phyloP scores from a whole-genome alignment of 176 grass and related monocot genomes.

The Leersia perrieri region DNA sequence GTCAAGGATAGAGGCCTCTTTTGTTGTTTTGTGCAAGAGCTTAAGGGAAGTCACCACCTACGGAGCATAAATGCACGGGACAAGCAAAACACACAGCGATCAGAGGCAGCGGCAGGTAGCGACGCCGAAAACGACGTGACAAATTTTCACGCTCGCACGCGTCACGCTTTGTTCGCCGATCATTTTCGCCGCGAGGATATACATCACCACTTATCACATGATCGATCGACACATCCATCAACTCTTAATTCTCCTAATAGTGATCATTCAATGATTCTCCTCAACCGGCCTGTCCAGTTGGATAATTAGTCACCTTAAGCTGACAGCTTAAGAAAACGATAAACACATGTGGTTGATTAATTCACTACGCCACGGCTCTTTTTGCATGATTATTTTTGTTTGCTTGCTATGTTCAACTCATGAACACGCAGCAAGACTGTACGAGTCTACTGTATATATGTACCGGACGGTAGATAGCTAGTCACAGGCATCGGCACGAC shows the following conservation, averaged over 20 bases:
- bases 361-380: neutral
- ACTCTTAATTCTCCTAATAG: neutral
- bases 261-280: neutral
- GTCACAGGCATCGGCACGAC: neutral
- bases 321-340: neutral
- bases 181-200: slow-evolving; percentile 2
- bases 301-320: neutral
- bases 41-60: neutral
- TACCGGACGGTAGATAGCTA: neutral
- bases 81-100: neutral
- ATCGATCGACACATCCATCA: neutral
- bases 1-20: neutral
- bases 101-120: neutral
- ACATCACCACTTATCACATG: neutral
- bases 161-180: slow-evolving; percentile 24
- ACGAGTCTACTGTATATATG: neutral
- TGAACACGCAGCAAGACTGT: neutral
- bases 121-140: slow-evolving; percentile 2
- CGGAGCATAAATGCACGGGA: neutral
- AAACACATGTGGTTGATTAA: neutral
- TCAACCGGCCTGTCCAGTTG: neutral
- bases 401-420: neutral
- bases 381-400: neutral
- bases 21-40: neutral
- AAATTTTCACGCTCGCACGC: neutral